phyloP scores from a whole-genome alignment of 2,329 filamentous ascomycete genomes.

The Arthrobotrys conoides region DNA sequence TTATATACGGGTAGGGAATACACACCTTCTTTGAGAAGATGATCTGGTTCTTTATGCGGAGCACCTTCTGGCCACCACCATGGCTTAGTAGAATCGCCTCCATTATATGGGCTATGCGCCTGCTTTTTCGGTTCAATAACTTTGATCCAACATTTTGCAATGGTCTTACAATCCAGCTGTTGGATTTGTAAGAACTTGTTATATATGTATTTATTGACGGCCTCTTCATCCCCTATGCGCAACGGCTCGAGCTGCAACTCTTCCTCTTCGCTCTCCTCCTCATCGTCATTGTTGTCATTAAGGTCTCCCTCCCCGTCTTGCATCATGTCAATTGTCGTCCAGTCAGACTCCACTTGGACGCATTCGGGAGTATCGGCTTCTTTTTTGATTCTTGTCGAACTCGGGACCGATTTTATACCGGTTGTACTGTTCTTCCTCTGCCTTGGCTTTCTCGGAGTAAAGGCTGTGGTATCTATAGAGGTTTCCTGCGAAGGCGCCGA shows the following conservation, averaged over 20 bases:
- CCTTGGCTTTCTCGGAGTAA: neutral
- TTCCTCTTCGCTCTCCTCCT: slow-evolving; percentile 48
- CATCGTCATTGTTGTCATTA: slow-evolving; percentile 23
- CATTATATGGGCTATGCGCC: slow-evolving; percentile 79
- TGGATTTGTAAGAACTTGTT: slow-evolving; percentile 77
- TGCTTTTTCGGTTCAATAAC: slow-evolving; percentile 83
- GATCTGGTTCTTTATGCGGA: slow-evolving; percentile 80
- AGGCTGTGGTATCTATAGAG: neutral
- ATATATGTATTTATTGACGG: slow-evolving; percentile 75
- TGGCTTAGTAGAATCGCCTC: slow-evolving; percentile 75
- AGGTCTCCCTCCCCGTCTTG: slow-evolving; percentile 8
- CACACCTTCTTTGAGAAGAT: slow-evolving; percentile 77
- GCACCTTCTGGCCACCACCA: slow-evolving; percentile 78
- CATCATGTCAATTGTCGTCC: neutral
- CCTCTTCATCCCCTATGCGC: slow-evolving; percentile 71
- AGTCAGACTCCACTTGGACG: neutral
- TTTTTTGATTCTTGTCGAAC: slow-evolving; percentile 6
- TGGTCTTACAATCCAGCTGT: slow-evolving; percentile 79
- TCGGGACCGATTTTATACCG: neutral
- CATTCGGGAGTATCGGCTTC: slow-evolving; percentile 10
- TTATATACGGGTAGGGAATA: neutral
- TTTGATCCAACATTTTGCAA: slow-evolving; percentile 83
- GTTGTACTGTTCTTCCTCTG: neutral
- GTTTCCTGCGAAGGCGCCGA: slow-evolving; percentile 5
- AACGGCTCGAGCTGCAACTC: slow-evolving; percentile 66